Evolutionary conservation across 768 basidiomycete species (phyloP).

Genomic region (Tylopilus subfusipes): DNA sequence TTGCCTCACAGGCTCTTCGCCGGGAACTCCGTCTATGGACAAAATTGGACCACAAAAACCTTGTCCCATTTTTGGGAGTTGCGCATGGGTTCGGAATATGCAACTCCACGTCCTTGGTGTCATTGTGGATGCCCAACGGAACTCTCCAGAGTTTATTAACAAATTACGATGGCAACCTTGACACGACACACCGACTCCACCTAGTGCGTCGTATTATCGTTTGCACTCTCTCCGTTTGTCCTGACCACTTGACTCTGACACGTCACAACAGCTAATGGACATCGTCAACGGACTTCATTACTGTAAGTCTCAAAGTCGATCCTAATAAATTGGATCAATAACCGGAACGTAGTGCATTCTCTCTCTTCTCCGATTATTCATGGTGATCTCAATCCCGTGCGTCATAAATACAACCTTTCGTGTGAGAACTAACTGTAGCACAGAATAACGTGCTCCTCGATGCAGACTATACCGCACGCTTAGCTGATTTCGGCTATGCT

Average conservation of each 20-base stretch:
- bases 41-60: slow-evolving; percentile 18
- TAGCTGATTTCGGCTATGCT: slow-evolving; percentile 42
- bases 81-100: slow-evolving; percentile 23
- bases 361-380: background rate
- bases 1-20: slow-evolving; percentile 8
- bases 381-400: slow-evolving; percentile 13
- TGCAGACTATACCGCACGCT: slow-evolving; percentile 29
- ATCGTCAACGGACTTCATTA: slow-evolving; percentile 14
- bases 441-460: slow-evolving; percentile 19
- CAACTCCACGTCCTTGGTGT: slow-evolving; percentile 7
- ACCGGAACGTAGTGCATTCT: slow-evolving; percentile 6
- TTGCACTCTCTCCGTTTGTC: background rate
- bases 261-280: slow-evolving; percentile 8
- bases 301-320: background rate
- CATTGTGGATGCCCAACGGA: background rate
- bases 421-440: background rate
- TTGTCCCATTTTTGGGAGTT: slow-evolving; percentile 26
- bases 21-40: slow-evolving; percentile 26
- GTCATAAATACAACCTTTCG: background rate
- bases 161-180: background rate
- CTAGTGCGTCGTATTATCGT: background rate
- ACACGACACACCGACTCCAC: background rate
- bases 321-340: background rate
- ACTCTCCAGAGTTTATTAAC: slow-evolving; percentile 20
- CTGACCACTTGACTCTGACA: background rate